Evolutionary conservation across 1,284 basidiomycete genomes (phyloP).

Genomic region (Schizophyllum amplum): DNA sequence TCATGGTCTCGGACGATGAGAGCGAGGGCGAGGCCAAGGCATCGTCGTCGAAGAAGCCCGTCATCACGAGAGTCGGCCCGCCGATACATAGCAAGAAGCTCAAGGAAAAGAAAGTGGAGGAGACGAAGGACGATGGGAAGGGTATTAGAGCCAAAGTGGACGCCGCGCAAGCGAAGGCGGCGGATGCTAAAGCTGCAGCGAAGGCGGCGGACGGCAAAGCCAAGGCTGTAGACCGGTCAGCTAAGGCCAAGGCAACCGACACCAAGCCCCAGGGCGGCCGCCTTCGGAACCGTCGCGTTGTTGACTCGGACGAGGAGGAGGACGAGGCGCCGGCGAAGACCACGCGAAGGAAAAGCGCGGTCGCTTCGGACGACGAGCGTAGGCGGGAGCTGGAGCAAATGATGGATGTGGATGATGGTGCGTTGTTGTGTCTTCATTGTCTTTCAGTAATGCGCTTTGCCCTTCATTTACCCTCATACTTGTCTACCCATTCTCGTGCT

Average conservation of each 20-base stretch:
- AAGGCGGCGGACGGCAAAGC: slow-evolving; percentile 18
- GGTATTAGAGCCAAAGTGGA: not conserved
- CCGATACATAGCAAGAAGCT: slow-evolving; percentile 1
- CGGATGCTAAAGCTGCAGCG: not conserved
- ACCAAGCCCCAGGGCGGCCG: not conserved
- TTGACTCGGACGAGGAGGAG: not conserved
- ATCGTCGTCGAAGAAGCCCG: slow-evolving; percentile 8
- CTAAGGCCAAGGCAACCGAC: not conserved
- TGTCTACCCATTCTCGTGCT: slow-evolving; percentile 2
- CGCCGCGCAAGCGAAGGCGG: not conserved
- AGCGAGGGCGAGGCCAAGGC: slow-evolving; percentile 24
- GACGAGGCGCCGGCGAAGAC: not conserved
- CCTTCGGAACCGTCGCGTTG: not conserved
- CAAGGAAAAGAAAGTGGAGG: not conserved
- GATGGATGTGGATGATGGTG: slow-evolving; percentile 75
- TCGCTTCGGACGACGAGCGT: slow-evolving; percentile 54
- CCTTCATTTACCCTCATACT: not conserved
- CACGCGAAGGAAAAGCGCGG: slow-evolving; percentile 30
- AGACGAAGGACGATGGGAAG: not conserved
- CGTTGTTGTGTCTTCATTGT: slow-evolving; percentile 29
- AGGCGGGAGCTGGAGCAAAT: slow-evolving; percentile 46
- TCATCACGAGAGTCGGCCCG: slow-evolving; percentile 8
- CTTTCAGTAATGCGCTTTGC: not conserved
- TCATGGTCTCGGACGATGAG: slow-evolving; percentile 36
- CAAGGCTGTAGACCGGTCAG: too few species aligned